Evolutionary conservation across 495 filamentous ascomycete genomes (phyloP).

Genomic region (Copromyces sp.): DNA sequence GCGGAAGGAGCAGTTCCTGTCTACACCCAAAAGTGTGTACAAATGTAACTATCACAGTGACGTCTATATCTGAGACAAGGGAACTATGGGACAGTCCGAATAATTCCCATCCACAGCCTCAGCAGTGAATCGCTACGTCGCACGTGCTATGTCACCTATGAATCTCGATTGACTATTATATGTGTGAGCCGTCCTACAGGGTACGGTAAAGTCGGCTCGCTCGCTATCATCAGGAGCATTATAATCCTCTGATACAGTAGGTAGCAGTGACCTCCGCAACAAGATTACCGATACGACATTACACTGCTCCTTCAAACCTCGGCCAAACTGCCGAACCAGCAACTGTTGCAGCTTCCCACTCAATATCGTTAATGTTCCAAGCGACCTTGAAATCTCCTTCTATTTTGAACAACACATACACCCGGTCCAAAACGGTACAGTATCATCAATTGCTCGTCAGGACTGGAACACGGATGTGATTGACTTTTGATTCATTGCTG

Average conservation of each 20-base stretch:
- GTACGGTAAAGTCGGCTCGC: not conserved
- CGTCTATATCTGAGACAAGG: not conserved
- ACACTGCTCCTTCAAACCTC: not conserved
- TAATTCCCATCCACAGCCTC: not conserved
- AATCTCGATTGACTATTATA: not conserved
- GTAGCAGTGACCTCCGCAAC: not conserved
- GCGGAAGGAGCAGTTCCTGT: not conserved
- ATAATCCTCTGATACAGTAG: not conserved
- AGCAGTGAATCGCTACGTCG: not conserved
- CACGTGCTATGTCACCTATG: not conserved
- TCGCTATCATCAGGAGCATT: not conserved
- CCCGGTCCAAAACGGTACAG: not conserved
- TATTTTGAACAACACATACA: not conserved
- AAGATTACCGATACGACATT: not conserved
- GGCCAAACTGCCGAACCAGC: not conserved
- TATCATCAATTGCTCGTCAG: not conserved
- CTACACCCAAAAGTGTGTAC: not conserved
- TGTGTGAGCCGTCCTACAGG: not conserved
- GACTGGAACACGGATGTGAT: not conserved
- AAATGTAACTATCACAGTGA: not conserved
- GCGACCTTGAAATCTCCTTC: not conserved
- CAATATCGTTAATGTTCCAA: not conserved
- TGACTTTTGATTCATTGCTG: not conserved
- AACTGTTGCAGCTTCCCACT: not conserved
- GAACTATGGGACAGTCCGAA: not conserved